phyloP scores from a whole-genome alignment of 2,329 filamentous ascomycete species.

The Botrytis porri region DNA sequence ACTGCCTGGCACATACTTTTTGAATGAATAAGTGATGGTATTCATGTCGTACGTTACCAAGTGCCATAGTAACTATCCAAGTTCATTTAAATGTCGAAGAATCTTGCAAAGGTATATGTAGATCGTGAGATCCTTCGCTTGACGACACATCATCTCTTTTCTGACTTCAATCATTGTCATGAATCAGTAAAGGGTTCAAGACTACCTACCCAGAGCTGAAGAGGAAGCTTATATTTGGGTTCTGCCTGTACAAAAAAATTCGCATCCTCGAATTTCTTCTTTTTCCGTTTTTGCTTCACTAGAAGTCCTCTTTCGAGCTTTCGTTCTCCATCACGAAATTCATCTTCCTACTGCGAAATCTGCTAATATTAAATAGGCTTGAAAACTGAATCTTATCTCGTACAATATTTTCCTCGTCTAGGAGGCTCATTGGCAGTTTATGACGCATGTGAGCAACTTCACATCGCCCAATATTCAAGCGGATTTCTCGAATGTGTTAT shows the following conservation, averaged over 20 bases:
- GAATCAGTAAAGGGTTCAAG: too few species aligned
- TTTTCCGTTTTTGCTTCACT: not conserved
- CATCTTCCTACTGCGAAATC: not conserved
- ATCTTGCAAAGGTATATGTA: not conserved
- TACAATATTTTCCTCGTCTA: not conserved
- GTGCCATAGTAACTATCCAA: not conserved
- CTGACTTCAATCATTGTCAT: not conserved
- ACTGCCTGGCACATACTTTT: not conserved
- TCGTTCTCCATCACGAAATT: fast-evolving
- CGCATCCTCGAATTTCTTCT: too few species aligned
- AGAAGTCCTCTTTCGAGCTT: not conserved
- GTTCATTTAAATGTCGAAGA: not conserved
- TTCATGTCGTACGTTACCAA: not conserved
- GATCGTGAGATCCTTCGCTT: not conserved
- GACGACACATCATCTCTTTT: not conserved
- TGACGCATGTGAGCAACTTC: not conserved
- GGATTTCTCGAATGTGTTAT: not conserved
- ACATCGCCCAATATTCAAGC: not conserved
- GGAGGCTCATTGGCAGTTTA: not conserved
- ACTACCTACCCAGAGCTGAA: too few species aligned
- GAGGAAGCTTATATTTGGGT: not conserved
- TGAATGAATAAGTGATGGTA: too few species aligned
- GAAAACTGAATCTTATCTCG: not conserved
- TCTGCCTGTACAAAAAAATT: too few species aligned
- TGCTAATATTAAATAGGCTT: not conserved